phyloP scores from a whole-genome alignment of 257 asterid genomes.

The Nicotiana obtusifolia region DNA sequence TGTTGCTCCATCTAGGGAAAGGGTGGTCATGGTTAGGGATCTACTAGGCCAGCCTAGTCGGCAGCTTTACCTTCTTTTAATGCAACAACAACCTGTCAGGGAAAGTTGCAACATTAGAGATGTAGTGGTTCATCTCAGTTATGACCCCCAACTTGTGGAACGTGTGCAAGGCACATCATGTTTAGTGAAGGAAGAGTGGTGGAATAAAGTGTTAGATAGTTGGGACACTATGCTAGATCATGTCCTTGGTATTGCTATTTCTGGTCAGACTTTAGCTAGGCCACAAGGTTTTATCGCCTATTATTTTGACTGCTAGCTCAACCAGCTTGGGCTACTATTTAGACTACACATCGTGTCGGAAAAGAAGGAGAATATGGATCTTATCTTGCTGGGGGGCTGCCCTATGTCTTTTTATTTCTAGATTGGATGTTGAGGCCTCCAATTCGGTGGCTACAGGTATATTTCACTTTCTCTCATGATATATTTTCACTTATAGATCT shows the following conservation, averaged over 20 bases:
- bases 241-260: background rate
- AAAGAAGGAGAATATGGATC: no score
- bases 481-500: no score
- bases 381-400: no score
- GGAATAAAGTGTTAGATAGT: background rate
- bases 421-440: no score
- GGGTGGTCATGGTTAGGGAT: background rate
- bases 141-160: background rate
- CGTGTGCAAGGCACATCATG: background rate
- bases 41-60: background rate
- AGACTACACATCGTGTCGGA: no score
- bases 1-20: background rate
- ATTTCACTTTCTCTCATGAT: no score
- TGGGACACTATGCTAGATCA: background rate
- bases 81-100: background rate
- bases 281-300: no score
- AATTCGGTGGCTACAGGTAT: no score
- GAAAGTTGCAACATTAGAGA: background rate
- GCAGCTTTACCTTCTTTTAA: background rate
- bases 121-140: no score
- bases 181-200: background rate
- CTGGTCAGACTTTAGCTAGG: background rate
- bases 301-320: background rate
- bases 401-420: no score
- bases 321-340: background rate